Evolutionary conservation across 768 basidiomycete genomes (phyloP).

Genomic region (Chiua virens): DNA sequence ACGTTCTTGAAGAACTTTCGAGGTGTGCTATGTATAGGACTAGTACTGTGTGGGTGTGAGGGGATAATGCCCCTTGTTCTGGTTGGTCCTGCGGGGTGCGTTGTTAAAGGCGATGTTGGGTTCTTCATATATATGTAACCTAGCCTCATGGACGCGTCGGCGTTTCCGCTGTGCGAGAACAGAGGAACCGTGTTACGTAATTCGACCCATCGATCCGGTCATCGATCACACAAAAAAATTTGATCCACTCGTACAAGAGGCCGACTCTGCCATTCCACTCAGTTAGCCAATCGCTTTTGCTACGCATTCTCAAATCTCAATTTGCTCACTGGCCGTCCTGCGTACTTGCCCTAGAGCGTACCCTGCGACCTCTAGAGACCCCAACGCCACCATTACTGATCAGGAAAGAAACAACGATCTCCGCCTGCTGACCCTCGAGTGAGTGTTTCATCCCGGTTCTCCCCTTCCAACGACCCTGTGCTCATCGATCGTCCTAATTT

Average conservation of each 20-base stretch:
- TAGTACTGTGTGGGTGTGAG: constrained; percentile 11
- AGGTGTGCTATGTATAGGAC: constrained; percentile 18
- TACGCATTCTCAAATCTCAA: constrained; percentile 17
- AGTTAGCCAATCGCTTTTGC: constrained; percentile 24
- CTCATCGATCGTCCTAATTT: constrained; percentile 13
- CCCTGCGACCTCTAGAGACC: constrained; percentile 42
- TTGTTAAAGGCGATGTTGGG: constrained; percentile 18
- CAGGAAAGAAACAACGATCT: constrained; percentile 77
- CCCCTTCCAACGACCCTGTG: constrained; percentile 11
- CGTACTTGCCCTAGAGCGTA: constrained; percentile 17
- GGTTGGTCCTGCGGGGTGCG: constrained; percentile 12
- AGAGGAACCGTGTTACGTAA: constrained; percentile 18
- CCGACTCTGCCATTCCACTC: not conserved
- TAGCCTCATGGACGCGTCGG: constrained; percentile 16
- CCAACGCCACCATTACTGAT: constrained; percentile 65
- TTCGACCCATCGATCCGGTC: constrained; percentile 3
- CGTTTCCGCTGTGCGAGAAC: not conserved
- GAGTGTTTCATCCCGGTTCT: constrained; percentile 32
- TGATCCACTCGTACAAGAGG: constrained; percentile 10
- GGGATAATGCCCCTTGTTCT: constrained; percentile 12
- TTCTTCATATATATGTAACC: constrained; percentile 5
- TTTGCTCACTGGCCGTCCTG: constrained; percentile 19
- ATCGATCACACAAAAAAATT: constrained; percentile 14
- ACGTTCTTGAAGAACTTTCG: constrained; percentile 3
- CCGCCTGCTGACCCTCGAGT: constrained; percentile 81